Evolutionary conservation across 352 stramenopile genomes (phyloP), one percentile per base, ranked within the genome.

Genomic region (Globisporangium nodosum): DNA sequence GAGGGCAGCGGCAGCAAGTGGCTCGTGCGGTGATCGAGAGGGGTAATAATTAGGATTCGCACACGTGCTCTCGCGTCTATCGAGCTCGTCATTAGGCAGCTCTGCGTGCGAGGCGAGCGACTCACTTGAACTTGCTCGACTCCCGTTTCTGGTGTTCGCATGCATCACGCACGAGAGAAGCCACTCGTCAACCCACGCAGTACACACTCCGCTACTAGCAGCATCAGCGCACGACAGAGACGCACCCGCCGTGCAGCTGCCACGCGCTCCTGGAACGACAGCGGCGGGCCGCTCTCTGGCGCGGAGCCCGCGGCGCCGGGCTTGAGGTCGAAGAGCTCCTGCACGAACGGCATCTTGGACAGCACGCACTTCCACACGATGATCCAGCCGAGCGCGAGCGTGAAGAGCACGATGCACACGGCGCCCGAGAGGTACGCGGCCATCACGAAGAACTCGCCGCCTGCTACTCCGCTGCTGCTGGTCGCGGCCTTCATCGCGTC

Each of bases 331-430:
- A 92, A 88, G 24, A 92, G 75, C 64, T 92, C 82, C 60, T 89
- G 82, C 35, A 92, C 60, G 58, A 92, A 89, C 18, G 78, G 78
- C 78, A 92, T 92, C 63, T 89, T 89, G 52, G 82, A 76, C 53
- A 92, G 68, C 57, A 92, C 79, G 56, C 77, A 87, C 68, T 90
- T 92, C 82, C 82, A 92, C 54, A 92, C 82, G n/a, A 87, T 71
- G 53, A 92, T 75, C 82, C 82, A 92, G 54, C 80, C 81, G 31
- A 92, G 52, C 6, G 60, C 73, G 11, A 92, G 65, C 54, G 82
- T 92, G 58, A 87, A 79, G n/a, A 92, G 82, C 54, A 92, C 74
- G 66, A 92, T 92, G 63, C 76, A 84, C 45, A 92, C 76, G 0
- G 82, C 82, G 18, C 82, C 82, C 1, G 76, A 81, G 11, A 92